phyloP scores from a whole-genome alignment of 148 eudicot genomes.

The Silene latifolia region DNA sequence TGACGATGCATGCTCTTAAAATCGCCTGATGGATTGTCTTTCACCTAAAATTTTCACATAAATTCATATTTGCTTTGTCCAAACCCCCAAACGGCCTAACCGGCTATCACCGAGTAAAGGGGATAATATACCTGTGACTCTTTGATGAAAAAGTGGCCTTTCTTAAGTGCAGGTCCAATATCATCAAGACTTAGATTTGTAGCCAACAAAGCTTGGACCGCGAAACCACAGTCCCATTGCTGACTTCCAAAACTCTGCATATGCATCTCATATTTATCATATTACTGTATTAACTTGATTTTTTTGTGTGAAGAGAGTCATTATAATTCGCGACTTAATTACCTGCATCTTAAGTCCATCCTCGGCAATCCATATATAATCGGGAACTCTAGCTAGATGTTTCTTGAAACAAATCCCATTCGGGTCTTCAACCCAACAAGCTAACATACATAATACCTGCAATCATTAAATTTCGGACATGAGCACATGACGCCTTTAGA shows the following conservation, averaged over 20 bases:
- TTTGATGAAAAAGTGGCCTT: conserved; percentile 42
- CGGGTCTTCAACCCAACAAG: conserved; percentile 37
- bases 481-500: too few relatives aligned
- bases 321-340: not conserved
- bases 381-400: conserved; percentile 32
- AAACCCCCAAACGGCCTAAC: too few relatives aligned
- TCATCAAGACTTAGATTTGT: conserved; percentile 28
- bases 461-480: not conserved
- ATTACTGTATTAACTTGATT: too few relatives aligned
- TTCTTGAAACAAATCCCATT: conserved; percentile 18
- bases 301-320: too few relatives aligned
- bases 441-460: conserved; percentile 27
- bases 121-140: conserved; percentile 36
- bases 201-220: conserved; percentile 50
- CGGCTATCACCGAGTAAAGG: too few relatives aligned
- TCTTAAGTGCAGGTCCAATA: conserved; percentile 29
- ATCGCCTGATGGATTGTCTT: conserved; percentile 44
- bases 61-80: too few relatives aligned
- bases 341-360: conserved; percentile 27
- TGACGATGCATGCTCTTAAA: conserved; percentile 39
- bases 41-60: conserved; percentile 20
- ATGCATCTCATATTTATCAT: not conserved
- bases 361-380: conserved; percentile 33
- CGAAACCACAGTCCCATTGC: conserved; percentile 45
- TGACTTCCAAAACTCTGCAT: conserved; percentile 41